These are phyloP conservation scores for Chlorociboria aeruginascens DNA, from an alignment of 495 filamentous ascomycete genomes.

Conservation along the genomic window DNA sequence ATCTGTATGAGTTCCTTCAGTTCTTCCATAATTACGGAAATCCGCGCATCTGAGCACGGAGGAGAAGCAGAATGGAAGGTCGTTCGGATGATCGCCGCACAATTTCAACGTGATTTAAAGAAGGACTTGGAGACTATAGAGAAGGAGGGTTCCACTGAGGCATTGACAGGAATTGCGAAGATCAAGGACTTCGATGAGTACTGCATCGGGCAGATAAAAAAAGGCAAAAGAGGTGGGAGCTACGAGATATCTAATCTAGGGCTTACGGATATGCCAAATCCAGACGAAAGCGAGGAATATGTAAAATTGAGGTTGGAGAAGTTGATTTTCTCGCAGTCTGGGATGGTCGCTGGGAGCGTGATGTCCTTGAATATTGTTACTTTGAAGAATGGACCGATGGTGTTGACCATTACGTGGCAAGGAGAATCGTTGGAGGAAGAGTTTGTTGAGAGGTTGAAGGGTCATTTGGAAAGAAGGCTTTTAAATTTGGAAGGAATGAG, in stretches of 20 bases:
- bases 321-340: constrained; percentile 9
- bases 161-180: background rate
- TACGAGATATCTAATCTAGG: constrained; percentile 22
- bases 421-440: constrained; percentile 7
- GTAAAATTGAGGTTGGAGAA: constrained; percentile 5
- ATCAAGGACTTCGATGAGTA: constrained; percentile 12
- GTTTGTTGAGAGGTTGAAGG: constrained; percentile 1
- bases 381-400: constrained; percentile 9
- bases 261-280: constrained; percentile 7
- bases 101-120: constrained; percentile 8
- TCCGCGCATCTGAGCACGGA: background rate
- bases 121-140: constrained; percentile 9
- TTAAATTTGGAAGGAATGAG: background rate
- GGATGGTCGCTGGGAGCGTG: constrained; percentile 6
- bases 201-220: constrained; percentile 9
- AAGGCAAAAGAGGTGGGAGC: constrained; percentile 6
- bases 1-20: constrained; percentile 4
- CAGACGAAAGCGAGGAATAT: background rate
- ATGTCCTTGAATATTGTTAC: constrained; percentile 9
- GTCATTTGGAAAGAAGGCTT: constrained; percentile 4
- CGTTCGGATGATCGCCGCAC: background rate
- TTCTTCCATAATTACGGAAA: background rate
- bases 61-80: background rate
- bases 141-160: constrained; percentile 1
- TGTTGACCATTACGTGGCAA: constrained; percentile 10